Conservation (phyloP, 805 yeast species). For the Yarrowia osloensis region DNA sequence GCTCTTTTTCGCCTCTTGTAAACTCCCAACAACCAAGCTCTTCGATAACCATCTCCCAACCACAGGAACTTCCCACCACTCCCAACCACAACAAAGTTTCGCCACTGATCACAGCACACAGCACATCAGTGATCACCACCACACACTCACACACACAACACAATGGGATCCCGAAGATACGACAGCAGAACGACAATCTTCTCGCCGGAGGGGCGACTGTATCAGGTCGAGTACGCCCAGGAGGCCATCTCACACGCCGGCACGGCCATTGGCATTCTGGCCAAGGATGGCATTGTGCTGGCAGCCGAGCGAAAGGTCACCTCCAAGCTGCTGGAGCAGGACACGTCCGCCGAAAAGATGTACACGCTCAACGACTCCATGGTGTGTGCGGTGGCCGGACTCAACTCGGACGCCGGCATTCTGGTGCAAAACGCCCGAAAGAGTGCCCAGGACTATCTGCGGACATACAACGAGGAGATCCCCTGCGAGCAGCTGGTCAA, state of each 20-base stretch:
- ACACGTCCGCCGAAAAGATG: constrained; percentile 88
- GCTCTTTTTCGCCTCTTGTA: neutral
- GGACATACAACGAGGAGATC: constrained; percentile 85
- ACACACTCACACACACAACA: constrained; percentile 13
- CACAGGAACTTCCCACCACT: neutral
- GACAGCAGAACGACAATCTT: constrained; percentile 98
- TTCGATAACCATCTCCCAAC: neutral
- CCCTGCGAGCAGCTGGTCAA: constrained; percentile 92
- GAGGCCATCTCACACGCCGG: constrained; percentile 87
- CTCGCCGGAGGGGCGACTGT: constrained; percentile 97
- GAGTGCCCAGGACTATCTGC: constrained; percentile 79
- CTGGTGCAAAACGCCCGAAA: constrained; percentile 85
- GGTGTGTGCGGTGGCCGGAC: constrained; percentile 95
- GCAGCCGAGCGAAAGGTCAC: constrained; percentile 98
- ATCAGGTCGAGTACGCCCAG: constrained; percentile 89
- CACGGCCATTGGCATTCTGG: constrained; percentile 75
- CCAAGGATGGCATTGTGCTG: constrained; percentile 84
- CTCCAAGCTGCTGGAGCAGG: constrained; percentile 88
- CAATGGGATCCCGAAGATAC: constrained; percentile 90
- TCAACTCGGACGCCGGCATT: constrained; percentile 95
- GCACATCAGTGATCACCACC: neutral
- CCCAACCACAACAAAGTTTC: constrained; percentile 19
- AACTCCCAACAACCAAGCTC: neutral
- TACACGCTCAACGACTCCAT: constrained; percentile 80
- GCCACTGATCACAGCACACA: constrained; percentile 16